Evolutionary conservation across 106 monocot species (phyloP).

Genomic region (Cymbidium sinense): DNA sequence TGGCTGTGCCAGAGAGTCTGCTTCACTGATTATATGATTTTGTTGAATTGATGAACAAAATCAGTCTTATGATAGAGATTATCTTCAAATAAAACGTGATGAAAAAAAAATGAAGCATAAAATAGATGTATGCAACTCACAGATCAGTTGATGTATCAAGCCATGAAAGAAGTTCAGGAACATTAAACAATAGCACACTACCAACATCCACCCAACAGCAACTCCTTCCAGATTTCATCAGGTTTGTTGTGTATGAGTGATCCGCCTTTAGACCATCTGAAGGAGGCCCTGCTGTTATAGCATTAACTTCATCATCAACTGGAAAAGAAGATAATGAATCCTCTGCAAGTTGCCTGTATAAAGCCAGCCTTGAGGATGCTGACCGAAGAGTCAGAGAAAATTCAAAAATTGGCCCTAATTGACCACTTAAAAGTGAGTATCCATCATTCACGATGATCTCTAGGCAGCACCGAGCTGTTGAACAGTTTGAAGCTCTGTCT

Average conservation of each 20-base stretch:
- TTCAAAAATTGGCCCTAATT: constrained; percentile 63
- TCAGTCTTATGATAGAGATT: not conserved
- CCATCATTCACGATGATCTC: constrained; percentile 53
- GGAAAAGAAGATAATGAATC: constrained; percentile 56
- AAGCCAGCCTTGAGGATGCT: constrained; percentile 64
- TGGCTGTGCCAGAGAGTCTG: constrained; percentile 28
- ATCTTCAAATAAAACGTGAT: not conserved
- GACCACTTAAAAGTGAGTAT: constrained; percentile 54
- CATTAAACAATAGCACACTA: constrained; percentile 43
- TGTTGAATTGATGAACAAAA: not conserved
- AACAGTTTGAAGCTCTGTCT: constrained; percentile 43
- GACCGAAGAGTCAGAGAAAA: constrained; percentile 74
- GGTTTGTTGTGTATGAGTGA: not conserved
- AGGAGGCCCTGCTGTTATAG: not conserved
- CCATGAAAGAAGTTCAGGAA: constrained; percentile 50
- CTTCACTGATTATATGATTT: constrained; percentile 19
- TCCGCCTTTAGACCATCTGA: constrained; percentile 10
- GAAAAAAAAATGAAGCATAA: not conserved
- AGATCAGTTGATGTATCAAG: constrained; percentile 22
- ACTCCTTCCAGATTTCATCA: constrained; percentile 22
- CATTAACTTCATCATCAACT: constrained; percentile 16
- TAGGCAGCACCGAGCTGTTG: constrained; percentile 59
- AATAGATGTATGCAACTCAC: constrained; percentile 25
- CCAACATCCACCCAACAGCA: constrained; percentile 96
- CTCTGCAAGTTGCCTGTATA: constrained; percentile 77